Conservation (phyloP, 2,329 filamentous ascomycete species). For the Claviceps maximensis region DNA sequence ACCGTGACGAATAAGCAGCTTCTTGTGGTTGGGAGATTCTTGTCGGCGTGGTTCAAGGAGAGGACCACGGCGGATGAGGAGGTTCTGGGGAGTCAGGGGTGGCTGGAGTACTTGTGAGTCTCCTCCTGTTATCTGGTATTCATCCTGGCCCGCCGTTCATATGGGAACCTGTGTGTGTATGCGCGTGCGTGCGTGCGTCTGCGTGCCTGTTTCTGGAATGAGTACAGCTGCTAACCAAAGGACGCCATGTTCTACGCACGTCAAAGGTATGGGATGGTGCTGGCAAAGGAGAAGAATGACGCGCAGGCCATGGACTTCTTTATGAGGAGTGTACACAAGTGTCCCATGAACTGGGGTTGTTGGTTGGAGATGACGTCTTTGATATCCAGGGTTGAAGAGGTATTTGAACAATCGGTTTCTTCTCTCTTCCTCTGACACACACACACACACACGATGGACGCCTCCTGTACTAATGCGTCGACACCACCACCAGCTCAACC, state of each 20-base stretch:
- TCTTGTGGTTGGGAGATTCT: slow-evolving; percentile 55
- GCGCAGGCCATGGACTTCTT: slow-evolving; percentile 73
- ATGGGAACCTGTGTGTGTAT: too few species aligned
- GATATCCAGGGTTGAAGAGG: slow-evolving; percentile 67
- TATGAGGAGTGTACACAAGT: slow-evolving; percentile 75
- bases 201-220: not conserved
- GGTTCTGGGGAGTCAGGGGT: slow-evolving; percentile 62
- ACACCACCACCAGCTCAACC: slow-evolving; percentile 44
- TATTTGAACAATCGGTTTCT: slow-evolving; percentile 22
- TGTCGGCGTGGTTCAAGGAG: slow-evolving; percentile 71
- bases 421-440: not conserved
- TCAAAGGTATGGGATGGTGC: slow-evolving; percentile 66
- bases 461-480: not conserved
- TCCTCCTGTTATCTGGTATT: not conserved
- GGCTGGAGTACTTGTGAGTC: slow-evolving; percentile 68
- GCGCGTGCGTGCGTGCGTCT: not conserved
- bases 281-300: slow-evolving; percentile 85
- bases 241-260: not conserved
- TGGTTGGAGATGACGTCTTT: slow-evolving; percentile 87
- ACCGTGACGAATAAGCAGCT: slow-evolving; percentile 78
- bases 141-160: not conserved
- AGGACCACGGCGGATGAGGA: slow-evolving; percentile 44
- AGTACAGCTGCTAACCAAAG: not conserved
- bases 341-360: slow-evolving; percentile 92
- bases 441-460: not conserved